These are phyloP conservation scores for Tricholoma saponaceum DNA, from an alignment of 768 basidiomycete genomes.

Conservation along the genomic window DNA sequence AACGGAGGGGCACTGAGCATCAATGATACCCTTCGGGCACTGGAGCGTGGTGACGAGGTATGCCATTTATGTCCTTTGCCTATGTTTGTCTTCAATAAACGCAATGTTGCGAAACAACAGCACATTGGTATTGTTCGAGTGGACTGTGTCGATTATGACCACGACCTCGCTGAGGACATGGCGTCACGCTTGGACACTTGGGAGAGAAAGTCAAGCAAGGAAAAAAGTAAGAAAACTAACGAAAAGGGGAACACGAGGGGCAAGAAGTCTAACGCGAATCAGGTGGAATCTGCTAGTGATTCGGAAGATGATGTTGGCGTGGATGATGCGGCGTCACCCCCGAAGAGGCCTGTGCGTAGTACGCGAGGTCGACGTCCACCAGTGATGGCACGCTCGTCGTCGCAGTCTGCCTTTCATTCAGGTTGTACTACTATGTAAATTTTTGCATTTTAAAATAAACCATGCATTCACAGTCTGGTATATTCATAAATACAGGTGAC, in stretches of 20 bases:
- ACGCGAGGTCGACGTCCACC: background rate
- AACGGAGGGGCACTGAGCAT: background rate
- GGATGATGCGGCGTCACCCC: background rate
- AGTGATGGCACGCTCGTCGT: background rate
- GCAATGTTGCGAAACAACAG: too few relatives aligned
- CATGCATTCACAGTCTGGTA: too few relatives aligned
- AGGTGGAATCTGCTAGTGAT: background rate
- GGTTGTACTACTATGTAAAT: too few relatives aligned
- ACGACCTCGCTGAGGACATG: background rate
- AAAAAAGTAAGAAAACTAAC: background rate
- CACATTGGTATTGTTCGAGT: conserved; percentile 5
- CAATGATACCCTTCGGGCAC: conserved; percentile 2
- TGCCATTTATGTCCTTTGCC: background rate
- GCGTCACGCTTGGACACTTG: background rate
- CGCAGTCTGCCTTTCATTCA: too few relatives aligned
- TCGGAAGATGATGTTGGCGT: background rate
- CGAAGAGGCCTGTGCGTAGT: background rate
- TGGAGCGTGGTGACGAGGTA: conserved; percentile 11
- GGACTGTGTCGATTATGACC: conserved; percentile 5
- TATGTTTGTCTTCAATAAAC: too few relatives aligned
- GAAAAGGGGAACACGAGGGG: background rate
- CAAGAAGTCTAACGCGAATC: background rate
- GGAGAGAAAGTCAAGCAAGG: background rate
- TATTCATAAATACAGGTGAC: too few relatives aligned
- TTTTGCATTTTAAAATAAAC: too few relatives aligned